Conservation (phyloP, 176 grass and related monocot species). For the Rhipidocladum racemiflorum region DNA sequence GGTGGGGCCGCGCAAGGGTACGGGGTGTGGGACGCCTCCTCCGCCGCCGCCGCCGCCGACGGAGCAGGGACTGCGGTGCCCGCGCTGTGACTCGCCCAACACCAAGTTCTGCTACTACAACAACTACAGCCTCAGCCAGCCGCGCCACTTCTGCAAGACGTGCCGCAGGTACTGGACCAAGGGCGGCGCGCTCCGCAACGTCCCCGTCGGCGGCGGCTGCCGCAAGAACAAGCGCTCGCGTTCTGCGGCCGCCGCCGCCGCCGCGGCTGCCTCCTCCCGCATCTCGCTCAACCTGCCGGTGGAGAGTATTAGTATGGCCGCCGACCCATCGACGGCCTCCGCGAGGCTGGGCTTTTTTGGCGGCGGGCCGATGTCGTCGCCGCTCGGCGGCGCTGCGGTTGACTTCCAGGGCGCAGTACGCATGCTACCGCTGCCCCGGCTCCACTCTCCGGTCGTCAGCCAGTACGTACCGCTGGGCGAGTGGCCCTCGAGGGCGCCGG, state of each 20-base stretch:
- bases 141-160: slow-evolving; percentile 93
- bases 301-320: background rate
- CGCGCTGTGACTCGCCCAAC: slow-evolving; percentile 89
- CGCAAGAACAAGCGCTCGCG: slow-evolving; percentile 94
- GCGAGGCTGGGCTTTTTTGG: slow-evolving; percentile 38
- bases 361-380: background rate
- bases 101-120: slow-evolving; percentile 99
- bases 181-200: slow-evolving; percentile 93
- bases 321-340: slow-evolving; percentile 10
- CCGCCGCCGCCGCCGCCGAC: slow-evolving; percentile 41
- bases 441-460: slow-evolving; percentile 39
- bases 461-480: slow-evolving; percentile 63
- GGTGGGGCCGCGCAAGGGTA: slow-evolving; percentile 17
- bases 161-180: slow-evolving; percentile 98
- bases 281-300: slow-evolving; percentile 31
- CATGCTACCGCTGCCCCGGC: slow-evolving; percentile 33
- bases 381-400: background rate
- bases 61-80: slow-evolving; percentile 69
- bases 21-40: background rate
- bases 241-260: slow-evolving; percentile 16
- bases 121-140: slow-evolving; percentile 94
- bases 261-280: slow-evolving; percentile 21
- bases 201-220: slow-evolving; percentile 84
- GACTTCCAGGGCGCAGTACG: slow-evolving; percentile 47
- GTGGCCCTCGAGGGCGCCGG: slow-evolving; percentile 26